Base-by-base conservation (phyloP, 441 rosid genomes). In the Cnidoscolus chayamansa region DNA sequence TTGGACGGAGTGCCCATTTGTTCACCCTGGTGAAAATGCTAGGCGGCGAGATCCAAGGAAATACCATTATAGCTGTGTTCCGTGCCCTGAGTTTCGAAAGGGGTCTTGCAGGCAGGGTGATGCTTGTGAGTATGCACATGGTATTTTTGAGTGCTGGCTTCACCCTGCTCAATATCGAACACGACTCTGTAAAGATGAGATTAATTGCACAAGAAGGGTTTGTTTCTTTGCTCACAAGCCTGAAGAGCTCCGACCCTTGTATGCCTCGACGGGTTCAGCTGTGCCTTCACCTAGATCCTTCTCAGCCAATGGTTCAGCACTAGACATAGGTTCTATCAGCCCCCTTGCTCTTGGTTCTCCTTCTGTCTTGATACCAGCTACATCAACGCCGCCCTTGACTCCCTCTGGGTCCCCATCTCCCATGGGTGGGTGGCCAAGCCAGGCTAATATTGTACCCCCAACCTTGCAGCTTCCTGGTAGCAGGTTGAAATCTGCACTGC, bases 1-100 rank as follows among this genome's bases (percentile, higher is more conserved):
- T 78, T 91, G 97, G 95, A 91, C 92, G 0, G 95, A 91, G 72
- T 91, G 97, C 78, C 97, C 95, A 7, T 91, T 88, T 71, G 93
- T 85, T 65, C 97, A 91, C 76, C 95, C 95, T 0, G 93, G 97
- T 2, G 97, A 91, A 82, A 91, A 91, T 65, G 97, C 97, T 2
- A 76, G 93, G 76, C 85, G 95, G 57, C 85, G 95, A 55, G 95
- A 91, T 81, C 93, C 95, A 2, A 80, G 97, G 76, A 88, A 87
- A 76, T 89, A 83, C 77, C 90, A 84, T 55, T 91, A 91, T 32
- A 84, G 92, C 12, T 87, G 93, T 73, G 88, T 86, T 37, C 89
- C 93, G 2, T 91, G 95, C 71, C 90, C 95, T 0, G 93, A 91
- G 71, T 88, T 87, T 70, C 86, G 90, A 10, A 88, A 82, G 73